Conservation (phyloP, 345 rosid species). For the Gossypium raimondii region DNA sequence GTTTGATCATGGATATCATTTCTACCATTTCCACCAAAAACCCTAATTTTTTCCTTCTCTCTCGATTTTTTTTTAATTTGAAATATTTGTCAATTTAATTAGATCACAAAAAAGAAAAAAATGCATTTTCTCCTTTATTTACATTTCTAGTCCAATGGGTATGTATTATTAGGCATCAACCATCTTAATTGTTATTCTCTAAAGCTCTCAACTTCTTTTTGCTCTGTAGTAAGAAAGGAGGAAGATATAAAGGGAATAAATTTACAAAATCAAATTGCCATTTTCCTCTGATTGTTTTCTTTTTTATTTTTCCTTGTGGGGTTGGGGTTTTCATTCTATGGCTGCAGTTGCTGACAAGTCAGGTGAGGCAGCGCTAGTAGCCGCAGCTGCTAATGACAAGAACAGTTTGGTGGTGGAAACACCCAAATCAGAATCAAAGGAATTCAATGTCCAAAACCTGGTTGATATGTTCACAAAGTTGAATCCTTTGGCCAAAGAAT, state of each 20-base stretch:
- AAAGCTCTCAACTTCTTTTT: conserved; percentile 7
- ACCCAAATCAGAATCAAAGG: conserved; percentile 41
- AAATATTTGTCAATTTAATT: not conserved
- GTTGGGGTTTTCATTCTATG: conserved; percentile 39
- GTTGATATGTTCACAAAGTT: conserved; percentile 80
- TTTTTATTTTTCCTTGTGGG: conserved; percentile 6
- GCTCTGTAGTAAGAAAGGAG: not conserved
- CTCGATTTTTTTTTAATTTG: not conserved
- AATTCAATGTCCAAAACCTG: conserved; percentile 61
- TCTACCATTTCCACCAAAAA: not conserved
- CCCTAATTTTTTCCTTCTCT: conserved; percentile 5
- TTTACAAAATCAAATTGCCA: not conserved
- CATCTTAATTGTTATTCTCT: not conserved
- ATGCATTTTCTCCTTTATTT: not conserved
- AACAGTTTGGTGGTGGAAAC: not conserved
- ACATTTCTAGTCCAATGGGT: conserved; percentile 15
- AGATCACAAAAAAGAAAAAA: too few species aligned
- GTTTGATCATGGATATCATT: not conserved
- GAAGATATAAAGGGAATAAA: not conserved
- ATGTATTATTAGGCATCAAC: not conserved
- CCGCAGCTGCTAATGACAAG: conserved; percentile 22
- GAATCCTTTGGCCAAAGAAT: conserved; percentile 84
- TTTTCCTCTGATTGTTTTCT: not conserved
- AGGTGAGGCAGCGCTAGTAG: conserved; percentile 33
- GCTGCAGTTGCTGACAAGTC: conserved; percentile 65